These are phyloP conservation scores for Populus tomentosa DNA, from an alignment of 441 rosid species.

Conservation along the genomic window DNA sequence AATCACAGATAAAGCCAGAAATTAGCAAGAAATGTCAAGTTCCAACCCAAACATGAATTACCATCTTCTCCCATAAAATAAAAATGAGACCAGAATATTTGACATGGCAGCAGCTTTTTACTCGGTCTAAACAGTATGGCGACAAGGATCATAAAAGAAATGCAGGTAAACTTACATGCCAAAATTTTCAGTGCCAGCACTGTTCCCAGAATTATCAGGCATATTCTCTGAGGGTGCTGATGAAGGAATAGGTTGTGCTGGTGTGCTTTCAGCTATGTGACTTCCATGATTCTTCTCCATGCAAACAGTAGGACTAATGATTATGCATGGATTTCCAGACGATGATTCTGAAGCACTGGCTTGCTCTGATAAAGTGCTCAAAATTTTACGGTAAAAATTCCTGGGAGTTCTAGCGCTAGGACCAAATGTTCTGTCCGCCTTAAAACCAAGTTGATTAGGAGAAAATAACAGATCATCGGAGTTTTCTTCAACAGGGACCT, in stretches of 20 bases:
- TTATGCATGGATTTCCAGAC: constrained; percentile 44
- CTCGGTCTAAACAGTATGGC: background rate
- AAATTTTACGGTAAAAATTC: constrained; percentile 38
- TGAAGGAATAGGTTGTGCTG: constrained; percentile 36
- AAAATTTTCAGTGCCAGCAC: constrained; percentile 43
- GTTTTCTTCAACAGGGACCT: constrained; percentile 51
- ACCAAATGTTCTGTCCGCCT: constrained; percentile 30
- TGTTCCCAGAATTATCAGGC: constrained; percentile 35
- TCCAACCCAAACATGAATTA: background rate
- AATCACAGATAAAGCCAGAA: background rate
- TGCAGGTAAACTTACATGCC: constrained; percentile 51
- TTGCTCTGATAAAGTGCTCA: constrained; percentile 40
- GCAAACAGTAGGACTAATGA: constrained; percentile 42
- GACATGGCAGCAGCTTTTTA: background rate
- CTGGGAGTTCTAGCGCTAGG: constrained; percentile 44
- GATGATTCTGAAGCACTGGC: constrained; percentile 45
- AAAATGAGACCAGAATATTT: background rate
- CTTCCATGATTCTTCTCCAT: constrained; percentile 39
- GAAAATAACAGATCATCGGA: constrained; percentile 53
- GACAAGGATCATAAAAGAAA: background rate
- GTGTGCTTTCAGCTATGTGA: constrained; percentile 31
- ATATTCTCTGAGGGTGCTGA: constrained; percentile 37
- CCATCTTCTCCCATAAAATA: background rate
- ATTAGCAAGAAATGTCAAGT: background rate
- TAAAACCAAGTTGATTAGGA: constrained; percentile 55